Conservation (phyloP, 495 filamentous ascomycete genomes). For the Pseudoneurospora amorphoporcata region DNA sequence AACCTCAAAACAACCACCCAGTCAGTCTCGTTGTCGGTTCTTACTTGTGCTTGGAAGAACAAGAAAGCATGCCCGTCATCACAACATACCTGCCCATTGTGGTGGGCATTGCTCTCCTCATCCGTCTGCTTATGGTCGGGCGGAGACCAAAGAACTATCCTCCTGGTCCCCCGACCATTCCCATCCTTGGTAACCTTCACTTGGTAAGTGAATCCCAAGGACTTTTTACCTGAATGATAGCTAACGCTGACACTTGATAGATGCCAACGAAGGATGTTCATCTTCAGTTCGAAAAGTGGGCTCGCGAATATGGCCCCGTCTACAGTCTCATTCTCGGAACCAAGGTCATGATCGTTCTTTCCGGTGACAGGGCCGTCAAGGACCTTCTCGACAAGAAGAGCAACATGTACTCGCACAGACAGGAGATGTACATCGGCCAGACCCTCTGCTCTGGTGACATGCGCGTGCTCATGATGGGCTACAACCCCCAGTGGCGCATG, state of each 20-base stretch:
- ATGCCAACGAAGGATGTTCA: constrained; percentile 23
- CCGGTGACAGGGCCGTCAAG: constrained; percentile 26
- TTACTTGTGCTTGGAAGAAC: background rate
- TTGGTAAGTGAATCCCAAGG: constrained; percentile 8
- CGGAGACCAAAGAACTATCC: constrained; percentile 22
- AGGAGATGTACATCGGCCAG: constrained; percentile 27
- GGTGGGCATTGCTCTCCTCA: constrained; percentile 15
- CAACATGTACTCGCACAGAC: constrained; percentile 28
- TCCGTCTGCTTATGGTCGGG: constrained; percentile 18
- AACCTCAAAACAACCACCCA: background rate
- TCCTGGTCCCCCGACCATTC: constrained; percentile 26
- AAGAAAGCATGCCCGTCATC: constrained; percentile 12
- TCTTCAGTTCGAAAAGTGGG: constrained; percentile 31
- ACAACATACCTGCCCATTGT: constrained; percentile 11
- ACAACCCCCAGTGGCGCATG: constrained; percentile 31
- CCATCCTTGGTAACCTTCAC: constrained; percentile 27
- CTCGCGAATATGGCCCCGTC: constrained; percentile 28
- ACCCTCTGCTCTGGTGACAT: constrained; percentile 23
- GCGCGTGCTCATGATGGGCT: constrained; percentile 27
- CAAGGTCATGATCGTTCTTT: constrained; percentile 24
- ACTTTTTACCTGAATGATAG: background rate
- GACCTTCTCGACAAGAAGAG: constrained; percentile 30
- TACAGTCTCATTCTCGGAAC: constrained; percentile 33
- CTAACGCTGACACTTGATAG: background rate
- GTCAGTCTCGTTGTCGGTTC: background rate